Conservation (phyloP, 176 grass and related monocot species). For the Zoysia pacifica region DNA sequence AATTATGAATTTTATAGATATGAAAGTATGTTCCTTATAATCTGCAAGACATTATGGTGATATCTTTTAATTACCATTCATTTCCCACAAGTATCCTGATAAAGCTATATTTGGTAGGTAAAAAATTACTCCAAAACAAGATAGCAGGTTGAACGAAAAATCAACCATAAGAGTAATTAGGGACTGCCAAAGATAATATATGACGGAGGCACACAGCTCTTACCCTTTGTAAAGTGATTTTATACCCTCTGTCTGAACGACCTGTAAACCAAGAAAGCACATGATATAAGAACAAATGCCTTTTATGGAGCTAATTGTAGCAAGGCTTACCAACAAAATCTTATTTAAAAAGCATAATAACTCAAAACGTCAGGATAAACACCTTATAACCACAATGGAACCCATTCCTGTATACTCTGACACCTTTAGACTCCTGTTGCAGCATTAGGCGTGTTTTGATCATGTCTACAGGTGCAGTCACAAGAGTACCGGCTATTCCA, state of each 20-base stretch:
- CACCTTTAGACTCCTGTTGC: slow-evolving; percentile 61
- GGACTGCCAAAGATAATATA: slow-evolving; percentile 12
- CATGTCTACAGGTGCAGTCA: slow-evolving; percentile 85
- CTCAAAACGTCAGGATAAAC: slow-evolving; percentile 28
- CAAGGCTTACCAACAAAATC: slow-evolving; percentile 4
- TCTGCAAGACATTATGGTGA: background rate
- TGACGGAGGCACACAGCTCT: slow-evolving; percentile 15
- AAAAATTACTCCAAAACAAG: slow-evolving; percentile 1
- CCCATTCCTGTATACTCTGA: slow-evolving; percentile 68
- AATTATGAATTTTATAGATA: background rate
- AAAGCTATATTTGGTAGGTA: slow-evolving; percentile 18
- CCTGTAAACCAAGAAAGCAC: slow-evolving; percentile 48
- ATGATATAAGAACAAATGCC: slow-evolving; percentile 15
- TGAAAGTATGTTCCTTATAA: background rate
- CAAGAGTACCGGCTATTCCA: slow-evolving; percentile 78
- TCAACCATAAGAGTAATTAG: background rate
- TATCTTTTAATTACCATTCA: background rate
- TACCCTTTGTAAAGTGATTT: slow-evolving; percentile 91
- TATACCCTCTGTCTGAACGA: slow-evolving; percentile 72
- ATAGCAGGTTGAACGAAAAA: background rate
- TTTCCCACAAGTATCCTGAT: slow-evolving; percentile 6
- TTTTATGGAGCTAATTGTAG: background rate
- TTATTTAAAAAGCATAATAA: slow-evolving; percentile 17
- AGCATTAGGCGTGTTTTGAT: slow-evolving; percentile 97
- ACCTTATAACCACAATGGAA: slow-evolving; percentile 97